Percentiles rank a stretch among this genome's conserved stretches.
phyloP scores from a whole-genome alignment of 768 basidiomycete genomes.

The Rhizopogon vesiculosus region DNA sequence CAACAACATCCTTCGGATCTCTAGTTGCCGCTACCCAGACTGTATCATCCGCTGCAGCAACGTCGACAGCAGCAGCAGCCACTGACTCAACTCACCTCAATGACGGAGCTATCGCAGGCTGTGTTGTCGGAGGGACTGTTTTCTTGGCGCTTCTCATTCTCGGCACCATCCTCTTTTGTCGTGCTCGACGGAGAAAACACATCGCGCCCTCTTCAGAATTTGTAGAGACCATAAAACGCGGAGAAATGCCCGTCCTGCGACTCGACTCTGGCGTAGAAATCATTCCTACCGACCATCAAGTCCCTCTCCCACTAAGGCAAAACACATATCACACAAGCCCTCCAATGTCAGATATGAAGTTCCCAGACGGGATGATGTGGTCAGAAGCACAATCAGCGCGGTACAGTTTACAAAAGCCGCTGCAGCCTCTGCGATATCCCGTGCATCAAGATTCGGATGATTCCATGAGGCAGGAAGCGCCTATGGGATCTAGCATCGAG shows the following conservation, averaged over 20 bases:
- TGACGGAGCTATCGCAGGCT: slow-evolving; percentile 49
- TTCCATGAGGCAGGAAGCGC: not conserved
- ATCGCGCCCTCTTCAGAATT: slow-evolving; percentile 62
- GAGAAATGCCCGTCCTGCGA: slow-evolving; percentile 21
- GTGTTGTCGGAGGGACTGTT: slow-evolving; percentile 44
- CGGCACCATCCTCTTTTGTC: slow-evolving; percentile 35
- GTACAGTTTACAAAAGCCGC: slow-evolving; percentile 15
- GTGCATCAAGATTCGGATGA: slow-evolving; percentile 8
- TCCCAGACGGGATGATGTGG: slow-evolving; percentile 10
- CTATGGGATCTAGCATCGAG: slow-evolving; percentile 10
- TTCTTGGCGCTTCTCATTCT: slow-evolving; percentile 31
- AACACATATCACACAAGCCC: slow-evolving; percentile 7
- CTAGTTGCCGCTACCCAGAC: not conserved
- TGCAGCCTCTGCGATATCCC: slow-evolving; percentile 19
- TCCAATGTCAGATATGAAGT: slow-evolving; percentile 4
- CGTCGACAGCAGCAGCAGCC: slow-evolving; percentile 2
- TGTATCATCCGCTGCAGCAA: not conserved
- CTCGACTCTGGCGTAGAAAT: slow-evolving; percentile 18
- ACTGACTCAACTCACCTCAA: slow-evolving; percentile 14
- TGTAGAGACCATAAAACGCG: slow-evolving; percentile 26
- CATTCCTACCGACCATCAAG: not conserved
- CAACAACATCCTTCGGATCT: not conserved
- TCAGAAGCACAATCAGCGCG: slow-evolving; percentile 8
- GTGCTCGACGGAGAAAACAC: slow-evolving; percentile 34
- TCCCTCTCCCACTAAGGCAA: slow-evolving; percentile 12